A percentile compares a stretch with the other conserved stretches of the same genome.
phyloP scores from a whole-genome alignment of 2,329 filamentous ascomycete species.

The Stemphylium lycopersici region DNA sequence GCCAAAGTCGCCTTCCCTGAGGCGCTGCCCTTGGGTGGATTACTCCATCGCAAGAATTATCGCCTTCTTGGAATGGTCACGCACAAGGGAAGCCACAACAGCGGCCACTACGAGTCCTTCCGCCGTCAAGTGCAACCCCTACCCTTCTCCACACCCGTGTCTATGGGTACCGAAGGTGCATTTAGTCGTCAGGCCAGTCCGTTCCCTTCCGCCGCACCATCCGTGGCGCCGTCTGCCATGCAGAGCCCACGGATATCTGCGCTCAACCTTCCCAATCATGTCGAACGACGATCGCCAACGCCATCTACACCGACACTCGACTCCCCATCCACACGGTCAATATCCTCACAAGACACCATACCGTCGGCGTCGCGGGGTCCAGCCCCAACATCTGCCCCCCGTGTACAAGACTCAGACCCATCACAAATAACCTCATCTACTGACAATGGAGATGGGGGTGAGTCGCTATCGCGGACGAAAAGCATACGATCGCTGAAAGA shows the following conservation, averaged over 20 bases:
- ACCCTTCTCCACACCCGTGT: conserved; percentile 82
- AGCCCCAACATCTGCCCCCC: conserved; percentile 41
- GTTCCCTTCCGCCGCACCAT: conserved; percentile 51
- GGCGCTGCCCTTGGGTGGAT: conserved; percentile 77
- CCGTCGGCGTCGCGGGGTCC: conserved; percentile 27
- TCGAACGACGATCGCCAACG: conserved; percentile 34
- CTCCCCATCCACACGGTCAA: conserved; percentile 40
- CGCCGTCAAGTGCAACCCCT: conserved; percentile 79
- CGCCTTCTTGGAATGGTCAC: conserved; percentile 86
- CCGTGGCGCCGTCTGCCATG: conserved; percentile 46
- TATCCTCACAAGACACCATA: conserved; percentile 45
- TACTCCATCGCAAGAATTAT: conserved; percentile 80
- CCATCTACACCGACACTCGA: conserved; percentile 33
- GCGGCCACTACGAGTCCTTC: conserved; percentile 97
- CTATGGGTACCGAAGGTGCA: conserved; percentile 75
- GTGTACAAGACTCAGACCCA: conserved; percentile 32
- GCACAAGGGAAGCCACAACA: conserved; percentile 94
- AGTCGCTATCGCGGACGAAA: conserved; percentile 31
- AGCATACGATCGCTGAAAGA: conserved; percentile 42
- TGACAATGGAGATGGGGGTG: conserved; percentile 14
- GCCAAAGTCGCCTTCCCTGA: conserved; percentile 95
- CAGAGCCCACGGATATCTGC: conserved; percentile 56
- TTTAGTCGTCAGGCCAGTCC: conserved; percentile 67
- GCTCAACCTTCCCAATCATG: conserved; percentile 33
- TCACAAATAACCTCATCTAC: conserved; percentile 24